Conservation (phyloP, 2,329 filamentous ascomycete genomes). For the Calonectria naviculata region DNA sequence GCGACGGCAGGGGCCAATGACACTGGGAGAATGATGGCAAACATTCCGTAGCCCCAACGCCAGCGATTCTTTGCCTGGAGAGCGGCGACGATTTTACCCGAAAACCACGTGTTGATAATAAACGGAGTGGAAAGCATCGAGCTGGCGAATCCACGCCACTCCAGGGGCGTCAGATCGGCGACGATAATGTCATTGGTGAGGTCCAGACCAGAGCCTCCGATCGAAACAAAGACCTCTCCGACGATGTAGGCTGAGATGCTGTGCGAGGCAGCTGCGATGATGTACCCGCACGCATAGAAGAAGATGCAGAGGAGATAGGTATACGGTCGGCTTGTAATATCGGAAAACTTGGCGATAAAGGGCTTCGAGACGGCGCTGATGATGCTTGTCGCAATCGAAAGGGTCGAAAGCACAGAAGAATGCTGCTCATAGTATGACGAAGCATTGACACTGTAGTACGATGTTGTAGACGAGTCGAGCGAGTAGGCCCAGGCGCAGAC, state of each 20-base stretch:
- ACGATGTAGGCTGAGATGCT: conserved; percentile 63
- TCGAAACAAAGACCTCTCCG: conserved; percentile 68
- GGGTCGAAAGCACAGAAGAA: conserved; percentile 39
- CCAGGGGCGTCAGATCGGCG: conserved; percentile 67
- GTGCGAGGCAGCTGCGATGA: conserved; percentile 65
- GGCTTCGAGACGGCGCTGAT: conserved; percentile 67
- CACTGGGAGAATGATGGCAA: conserved; percentile 68
- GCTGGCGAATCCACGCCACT: conserved; percentile 49
- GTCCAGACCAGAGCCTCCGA: conserved; percentile 69
- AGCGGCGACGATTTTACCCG: conserved; percentile 52
- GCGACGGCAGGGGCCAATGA: conserved; percentile 65
- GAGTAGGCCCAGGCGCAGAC: conserved; percentile 46
- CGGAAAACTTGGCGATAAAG: conserved; percentile 70
- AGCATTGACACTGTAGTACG: conserved; percentile 40
- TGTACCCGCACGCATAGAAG: conserved; percentile 66
- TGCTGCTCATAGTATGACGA: conserved; percentile 43
- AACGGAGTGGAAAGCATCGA: conserved; percentile 43
- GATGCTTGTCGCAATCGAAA: conserved; percentile 47
- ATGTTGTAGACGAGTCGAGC: conserved; percentile 43
- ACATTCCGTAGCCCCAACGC: conserved; percentile 67
- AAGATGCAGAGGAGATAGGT: conserved; percentile 66
- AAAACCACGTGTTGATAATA: conserved; percentile 52
- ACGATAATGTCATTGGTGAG: conserved; percentile 73
- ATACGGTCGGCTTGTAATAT: conserved; percentile 72
- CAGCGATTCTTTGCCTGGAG: conserved; percentile 46